Percentiles rank a stretch among this genome's conserved stretches.
phyloP scores from a whole-genome alignment of 2,329 filamentous ascomycete genomes.

The Cercospora zeae-maydis region DNA sequence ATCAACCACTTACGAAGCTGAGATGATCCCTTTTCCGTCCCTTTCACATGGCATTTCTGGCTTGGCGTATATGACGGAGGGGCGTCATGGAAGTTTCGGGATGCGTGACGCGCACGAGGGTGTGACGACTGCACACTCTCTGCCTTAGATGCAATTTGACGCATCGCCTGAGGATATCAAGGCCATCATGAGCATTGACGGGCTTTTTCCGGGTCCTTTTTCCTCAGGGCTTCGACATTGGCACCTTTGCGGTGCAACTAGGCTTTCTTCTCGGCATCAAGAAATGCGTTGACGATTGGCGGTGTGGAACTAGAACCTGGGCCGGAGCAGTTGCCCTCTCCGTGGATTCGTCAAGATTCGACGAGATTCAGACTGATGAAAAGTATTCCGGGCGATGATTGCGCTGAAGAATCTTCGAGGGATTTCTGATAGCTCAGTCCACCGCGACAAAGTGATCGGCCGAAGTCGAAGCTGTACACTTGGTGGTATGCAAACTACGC shows the following conservation, averaged over 20 bases:
- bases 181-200: not conserved
- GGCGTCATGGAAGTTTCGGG: not conserved
- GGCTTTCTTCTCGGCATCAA: too few species aligned
- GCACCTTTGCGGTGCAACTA: too few species aligned
- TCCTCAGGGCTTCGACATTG: too few species aligned
- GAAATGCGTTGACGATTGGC: too few species aligned
- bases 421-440: not conserved
- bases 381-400: not conserved
- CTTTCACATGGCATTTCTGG: not conserved
- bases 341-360: too few species aligned
- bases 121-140: not conserved
- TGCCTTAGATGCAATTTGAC: not conserved
- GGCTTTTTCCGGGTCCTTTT: accelerated
- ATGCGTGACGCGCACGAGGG: not conserved
- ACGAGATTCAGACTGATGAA: too few species aligned
- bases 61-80: not conserved
- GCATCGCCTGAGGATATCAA: not conserved
- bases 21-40: not conserved
- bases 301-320: too few species aligned
- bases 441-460: not conserved
- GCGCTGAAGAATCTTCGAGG: not conserved
- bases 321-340: too few species aligned
- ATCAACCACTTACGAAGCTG: not conserved
- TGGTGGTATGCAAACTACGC: not conserved
- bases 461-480: not conserved